Percentiles rank a stretch among this genome's conserved stretches.
Conservation (phyloP, 768 basidiomycete species). For the Podaxis sp. region DNA sequence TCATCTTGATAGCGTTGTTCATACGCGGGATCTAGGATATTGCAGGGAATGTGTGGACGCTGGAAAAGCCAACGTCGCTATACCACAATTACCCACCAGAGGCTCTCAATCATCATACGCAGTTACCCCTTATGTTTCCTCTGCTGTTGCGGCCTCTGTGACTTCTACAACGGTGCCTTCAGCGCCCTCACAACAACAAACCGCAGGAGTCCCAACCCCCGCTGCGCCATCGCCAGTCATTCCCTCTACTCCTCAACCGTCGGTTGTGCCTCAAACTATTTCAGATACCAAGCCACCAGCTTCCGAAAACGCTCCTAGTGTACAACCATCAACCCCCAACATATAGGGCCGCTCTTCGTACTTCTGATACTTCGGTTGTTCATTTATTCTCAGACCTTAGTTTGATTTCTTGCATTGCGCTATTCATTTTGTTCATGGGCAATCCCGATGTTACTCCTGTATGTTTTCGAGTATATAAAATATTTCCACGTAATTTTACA, state of each 20-base stretch:
- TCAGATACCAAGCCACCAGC: not conserved
- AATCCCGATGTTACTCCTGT: not conserved
- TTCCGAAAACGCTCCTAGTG: not conserved
- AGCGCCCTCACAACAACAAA: not conserved
- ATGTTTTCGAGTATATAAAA: not conserved
- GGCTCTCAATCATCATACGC: conserved; percentile 6
- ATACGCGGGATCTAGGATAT: conserved; percentile 44
- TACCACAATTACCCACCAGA: conserved; percentile 12
- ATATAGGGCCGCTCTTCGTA: not conserved
- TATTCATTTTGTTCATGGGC: not conserved
- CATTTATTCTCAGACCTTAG: not conserved
- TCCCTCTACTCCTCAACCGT: not conserved
- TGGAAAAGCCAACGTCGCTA: conserved; percentile 36
- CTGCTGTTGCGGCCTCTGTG: not conserved
- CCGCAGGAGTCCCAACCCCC: not conserved
- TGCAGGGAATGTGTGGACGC: conserved; percentile 68
- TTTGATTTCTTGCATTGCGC: not conserved
- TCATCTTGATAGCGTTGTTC: not conserved
- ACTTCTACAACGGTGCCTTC: no score
- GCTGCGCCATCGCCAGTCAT: not conserved
- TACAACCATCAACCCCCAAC: not conserved
- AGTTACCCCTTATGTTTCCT: not conserved
- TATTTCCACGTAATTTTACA: conserved; percentile 10
- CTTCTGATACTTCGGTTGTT: not conserved
- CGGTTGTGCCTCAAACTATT: not conserved